Percentiles rank a stretch among this genome's conserved stretches.
These are phyloP conservation scores for Leccinum variicolor DNA, from an alignment of 768 basidiomycete species.

Conservation along the genomic window DNA sequence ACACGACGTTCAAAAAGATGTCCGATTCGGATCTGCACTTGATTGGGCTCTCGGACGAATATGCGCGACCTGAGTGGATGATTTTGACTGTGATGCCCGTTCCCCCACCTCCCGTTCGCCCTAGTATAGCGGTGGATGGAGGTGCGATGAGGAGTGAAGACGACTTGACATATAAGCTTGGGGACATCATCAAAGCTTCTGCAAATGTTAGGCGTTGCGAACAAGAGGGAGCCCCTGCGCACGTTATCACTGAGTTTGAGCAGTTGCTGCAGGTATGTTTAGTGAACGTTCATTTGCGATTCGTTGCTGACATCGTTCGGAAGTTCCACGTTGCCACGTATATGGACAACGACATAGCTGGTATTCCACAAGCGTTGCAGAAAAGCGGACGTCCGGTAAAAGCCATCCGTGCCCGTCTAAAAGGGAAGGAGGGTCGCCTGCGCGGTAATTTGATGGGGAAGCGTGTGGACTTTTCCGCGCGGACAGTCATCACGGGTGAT, in stretches of 20 bases:
- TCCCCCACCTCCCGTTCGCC: conserved; percentile 96
- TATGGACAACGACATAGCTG: conserved; percentile 99
- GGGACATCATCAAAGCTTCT: conserved; percentile 94
- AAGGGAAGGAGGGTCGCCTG: conserved; percentile 97
- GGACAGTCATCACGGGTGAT: conserved; percentile 98
- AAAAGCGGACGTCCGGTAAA: conserved; percentile 98
- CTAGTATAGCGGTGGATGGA: conserved; percentile 96
- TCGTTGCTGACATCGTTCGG: neutral
- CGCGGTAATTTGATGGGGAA: conserved; percentile 99
- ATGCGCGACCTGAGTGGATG: conserved; percentile 99
- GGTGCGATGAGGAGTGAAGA: conserved; percentile 97
- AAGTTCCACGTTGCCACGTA: conserved; percentile 99
- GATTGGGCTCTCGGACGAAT: conserved; percentile 91
- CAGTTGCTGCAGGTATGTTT: conserved; percentile 85
- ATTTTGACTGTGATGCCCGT: conserved; percentile 97
- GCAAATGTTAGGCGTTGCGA: conserved; percentile 89
- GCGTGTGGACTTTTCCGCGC: conserved; percentile 98
- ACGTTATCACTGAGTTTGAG: conserved; percentile 94
- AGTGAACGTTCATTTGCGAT: neutral
- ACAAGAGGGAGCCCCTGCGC: conserved; percentile 94
- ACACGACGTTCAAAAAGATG: conserved; percentile 95
- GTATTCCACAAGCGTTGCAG: conserved; percentile 94
- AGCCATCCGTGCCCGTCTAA: conserved; percentile 95
- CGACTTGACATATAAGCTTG: conserved; percentile 96
- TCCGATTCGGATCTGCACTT: conserved; percentile 82